Evolutionary conservation across 2,329 filamentous ascomycete species (phyloP).

Genomic region (Setomelanomma holmii): DNA sequence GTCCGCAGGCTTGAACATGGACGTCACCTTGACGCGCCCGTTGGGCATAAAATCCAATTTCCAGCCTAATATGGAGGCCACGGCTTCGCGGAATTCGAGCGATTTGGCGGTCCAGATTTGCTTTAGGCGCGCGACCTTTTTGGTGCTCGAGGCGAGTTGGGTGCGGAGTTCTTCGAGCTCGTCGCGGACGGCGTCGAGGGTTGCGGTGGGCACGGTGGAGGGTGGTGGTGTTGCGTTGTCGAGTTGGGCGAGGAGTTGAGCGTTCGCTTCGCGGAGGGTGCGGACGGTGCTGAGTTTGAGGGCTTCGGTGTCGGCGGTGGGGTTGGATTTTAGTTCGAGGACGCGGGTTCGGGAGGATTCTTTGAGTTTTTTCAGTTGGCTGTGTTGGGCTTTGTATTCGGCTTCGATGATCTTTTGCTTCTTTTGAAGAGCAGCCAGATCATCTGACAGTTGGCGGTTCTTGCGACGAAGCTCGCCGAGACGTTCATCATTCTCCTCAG

Average conservation of each 20-base stretch:
- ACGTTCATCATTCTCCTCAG: constrained; percentile 69
- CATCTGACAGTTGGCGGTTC: constrained; percentile 83
- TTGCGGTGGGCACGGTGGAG: constrained; percentile 74
- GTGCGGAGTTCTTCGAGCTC: constrained; percentile 69
- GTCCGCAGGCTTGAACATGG: constrained; percentile 76
- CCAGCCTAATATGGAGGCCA: constrained; percentile 91
- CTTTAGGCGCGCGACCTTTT: constrained; percentile 83
- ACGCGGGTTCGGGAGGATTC: constrained; percentile 79
- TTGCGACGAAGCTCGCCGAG: constrained; percentile 86
- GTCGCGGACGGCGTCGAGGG: constrained; percentile 76
- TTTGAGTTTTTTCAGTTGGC: constrained; percentile 73
- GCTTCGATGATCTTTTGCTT: constrained; percentile 74
- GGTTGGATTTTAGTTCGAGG: constrained; percentile 88
- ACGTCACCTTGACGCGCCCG: constrained; percentile 91
- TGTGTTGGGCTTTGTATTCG: constrained; percentile 74
- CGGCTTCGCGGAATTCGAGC: constrained; percentile 92
- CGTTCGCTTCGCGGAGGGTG: constrained; percentile 82
- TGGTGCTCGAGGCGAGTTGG: constrained; percentile 71
- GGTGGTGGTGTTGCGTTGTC: constrained; percentile 48
- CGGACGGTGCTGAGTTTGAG: constrained; percentile 82
- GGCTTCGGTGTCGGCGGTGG: constrained; percentile 83
- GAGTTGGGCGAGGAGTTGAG: constrained; percentile 78
- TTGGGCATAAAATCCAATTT: constrained; percentile 97
- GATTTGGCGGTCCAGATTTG: constrained; percentile 93
- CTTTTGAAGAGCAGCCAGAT: constrained; percentile 73